A percentile compares a stretch with the other conserved stretches of the same genome.
Conservation (phyloP, 352 stramenopile species). For the Pythium rishiriense region DNA sequence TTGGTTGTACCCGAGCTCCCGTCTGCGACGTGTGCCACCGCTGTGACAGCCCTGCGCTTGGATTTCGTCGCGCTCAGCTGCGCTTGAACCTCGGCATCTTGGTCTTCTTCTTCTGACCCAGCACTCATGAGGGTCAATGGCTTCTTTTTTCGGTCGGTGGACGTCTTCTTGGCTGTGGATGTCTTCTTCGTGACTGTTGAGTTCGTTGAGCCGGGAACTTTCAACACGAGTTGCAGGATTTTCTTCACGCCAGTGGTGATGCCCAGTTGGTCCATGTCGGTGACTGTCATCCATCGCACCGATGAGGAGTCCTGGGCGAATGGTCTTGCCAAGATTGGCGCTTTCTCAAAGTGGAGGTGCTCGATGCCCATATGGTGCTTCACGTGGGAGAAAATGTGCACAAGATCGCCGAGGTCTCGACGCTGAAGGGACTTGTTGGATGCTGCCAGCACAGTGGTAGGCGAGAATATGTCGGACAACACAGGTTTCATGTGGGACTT, state of each 20-base stretch:
- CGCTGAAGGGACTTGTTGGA: constrained; percentile 35
- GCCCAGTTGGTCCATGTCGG: constrained; percentile 73
- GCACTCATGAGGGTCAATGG: not conserved
- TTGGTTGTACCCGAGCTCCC: constrained; percentile 26
- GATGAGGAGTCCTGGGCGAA: not conserved
- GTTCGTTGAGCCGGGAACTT: not conserved
- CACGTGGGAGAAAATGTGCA: constrained; percentile 90
- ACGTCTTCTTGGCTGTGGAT: constrained; percentile 15
- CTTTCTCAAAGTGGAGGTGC: constrained; percentile 61
- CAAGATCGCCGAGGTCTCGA: constrained; percentile 66
- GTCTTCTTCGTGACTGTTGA: constrained; percentile 18
- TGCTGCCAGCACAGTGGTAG: constrained; percentile 19
- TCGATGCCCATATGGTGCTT: constrained; percentile 91
- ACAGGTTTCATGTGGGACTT: constrained; percentile 52
- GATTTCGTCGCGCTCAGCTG: constrained; percentile 5
- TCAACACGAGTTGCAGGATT: constrained; percentile 62
- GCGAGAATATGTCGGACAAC: constrained; percentile 40
- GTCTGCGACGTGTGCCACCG: constrained; percentile 45
- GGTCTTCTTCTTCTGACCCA: constrained; percentile 1
- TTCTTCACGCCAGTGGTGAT: constrained; percentile 91
- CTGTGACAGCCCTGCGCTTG: constrained; percentile 15
- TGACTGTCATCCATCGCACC: constrained; percentile 74
- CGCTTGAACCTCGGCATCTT: constrained; percentile 11
- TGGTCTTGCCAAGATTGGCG: constrained; percentile 22
- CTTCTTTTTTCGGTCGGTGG: constrained; percentile 7